A percentile compares a stretch with the other conserved stretches of the same genome.
These are phyloP conservation scores for Neobulgaria alba DNA, from an alignment of 2,329 filamentous ascomycete species.

Conservation along the genomic window DNA sequence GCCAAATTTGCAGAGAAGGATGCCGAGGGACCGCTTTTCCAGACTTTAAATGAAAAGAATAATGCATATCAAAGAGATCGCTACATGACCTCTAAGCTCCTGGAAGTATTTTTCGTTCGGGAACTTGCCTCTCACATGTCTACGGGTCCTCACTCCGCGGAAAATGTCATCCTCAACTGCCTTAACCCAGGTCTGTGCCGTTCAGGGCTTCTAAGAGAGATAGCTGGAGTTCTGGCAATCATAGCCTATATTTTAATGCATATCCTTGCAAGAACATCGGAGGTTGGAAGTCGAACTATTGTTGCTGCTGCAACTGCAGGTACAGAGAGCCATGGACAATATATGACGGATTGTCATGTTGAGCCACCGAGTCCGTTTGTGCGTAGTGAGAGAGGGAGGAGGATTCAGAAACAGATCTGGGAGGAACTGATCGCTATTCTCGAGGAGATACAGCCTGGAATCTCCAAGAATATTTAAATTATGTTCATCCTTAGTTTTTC, in stretches of 20 bases:
- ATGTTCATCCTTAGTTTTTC: too few species aligned
- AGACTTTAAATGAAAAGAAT: slow-evolving; percentile 9
- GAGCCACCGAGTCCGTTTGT: background rate
- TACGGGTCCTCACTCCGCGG: background rate
- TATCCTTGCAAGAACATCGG: slow-evolving; percentile 33
- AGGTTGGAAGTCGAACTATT: slow-evolving; percentile 38
- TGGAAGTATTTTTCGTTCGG: slow-evolving; percentile 37
- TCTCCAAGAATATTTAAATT: background rate
- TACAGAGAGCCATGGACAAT: slow-evolving; percentile 17
- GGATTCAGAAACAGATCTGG: background rate
- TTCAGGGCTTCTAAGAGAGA: slow-evolving; percentile 36
- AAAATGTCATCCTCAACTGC: slow-evolving; percentile 10
- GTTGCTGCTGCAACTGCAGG: slow-evolving; percentile 30
- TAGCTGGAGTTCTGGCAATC: slow-evolving; percentile 14
- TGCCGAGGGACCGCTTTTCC: too few species aligned
- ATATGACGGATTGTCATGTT: slow-evolving; percentile 7
- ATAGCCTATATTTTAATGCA: slow-evolving; percentile 29
- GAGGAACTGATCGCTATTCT: background rate
- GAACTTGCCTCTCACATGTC: slow-evolving; percentile 30
- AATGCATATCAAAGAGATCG: slow-evolving; percentile 1
- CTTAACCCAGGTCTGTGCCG: slow-evolving; percentile 34
- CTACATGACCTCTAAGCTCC: slow-evolving; percentile 38
- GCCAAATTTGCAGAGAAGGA: too few species aligned
- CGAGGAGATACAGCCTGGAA: slow-evolving; percentile 1
- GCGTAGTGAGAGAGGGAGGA: background rate